Percentiles rank a stretch among this genome's conserved stretches.
phyloP scores from a whole-genome alignment of 139 green algal species.

The Asterochloris erici region DNA sequence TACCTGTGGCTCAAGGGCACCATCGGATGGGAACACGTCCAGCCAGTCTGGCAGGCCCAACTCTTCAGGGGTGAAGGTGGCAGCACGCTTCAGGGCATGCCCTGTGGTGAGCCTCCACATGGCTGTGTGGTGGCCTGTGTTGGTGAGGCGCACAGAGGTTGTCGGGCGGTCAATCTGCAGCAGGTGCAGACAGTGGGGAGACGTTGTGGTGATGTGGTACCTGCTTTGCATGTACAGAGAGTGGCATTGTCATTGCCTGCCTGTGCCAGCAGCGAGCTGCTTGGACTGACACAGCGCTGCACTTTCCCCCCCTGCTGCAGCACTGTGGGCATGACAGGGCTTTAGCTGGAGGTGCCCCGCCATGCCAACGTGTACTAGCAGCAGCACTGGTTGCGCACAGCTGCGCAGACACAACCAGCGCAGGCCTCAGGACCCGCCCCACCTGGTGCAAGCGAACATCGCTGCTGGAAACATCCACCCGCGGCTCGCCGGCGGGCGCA shows the following conservation, averaged over 20 bases:
- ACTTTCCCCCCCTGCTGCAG: too few relatives aligned
- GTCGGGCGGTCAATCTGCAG: background rate
- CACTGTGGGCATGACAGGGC: too few relatives aligned
- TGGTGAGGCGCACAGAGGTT: background rate
- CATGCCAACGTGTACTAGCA: background rate
- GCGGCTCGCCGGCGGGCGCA: background rate
- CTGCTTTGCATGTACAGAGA: background rate
- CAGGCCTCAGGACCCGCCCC: background rate
- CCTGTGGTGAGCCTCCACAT: background rate
- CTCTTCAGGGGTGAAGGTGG: background rate
- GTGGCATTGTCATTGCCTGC: background rate
- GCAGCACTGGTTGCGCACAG: background rate
- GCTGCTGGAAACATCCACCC: background rate
- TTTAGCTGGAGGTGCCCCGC: too few relatives aligned
- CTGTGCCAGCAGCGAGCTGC: background rate
- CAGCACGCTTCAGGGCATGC: slow-evolving; percentile 3
- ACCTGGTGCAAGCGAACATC: slow-evolving; percentile 15
- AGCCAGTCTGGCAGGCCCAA: slow-evolving; percentile 16
- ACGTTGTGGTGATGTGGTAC: too few relatives aligned
- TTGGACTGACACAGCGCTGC: background rate
- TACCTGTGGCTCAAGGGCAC: slow-evolving; percentile 7
- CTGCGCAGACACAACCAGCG: background rate
- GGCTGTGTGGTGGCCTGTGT: background rate
- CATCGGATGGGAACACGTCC: slow-evolving; percentile 4
- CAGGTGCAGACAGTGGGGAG: too few relatives aligned